Percentiles rank a stretch among this genome's conserved stretches.
Conservation (phyloP, 305 asterid genomes). For the Solanum aculeatissimum region DNA sequence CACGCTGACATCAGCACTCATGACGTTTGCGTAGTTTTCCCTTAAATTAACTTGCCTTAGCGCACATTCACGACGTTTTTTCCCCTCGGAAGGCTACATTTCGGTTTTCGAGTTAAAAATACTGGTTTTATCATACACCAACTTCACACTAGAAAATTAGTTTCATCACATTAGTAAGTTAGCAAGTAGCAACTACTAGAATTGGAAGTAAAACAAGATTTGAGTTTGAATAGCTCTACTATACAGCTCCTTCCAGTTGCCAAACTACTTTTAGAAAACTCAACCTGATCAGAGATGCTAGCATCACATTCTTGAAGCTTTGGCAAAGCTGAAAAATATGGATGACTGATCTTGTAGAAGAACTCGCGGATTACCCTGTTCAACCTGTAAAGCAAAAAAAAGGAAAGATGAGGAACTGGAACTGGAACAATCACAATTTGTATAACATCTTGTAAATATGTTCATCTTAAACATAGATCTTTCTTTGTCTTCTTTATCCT, state of each 20-base stretch:
- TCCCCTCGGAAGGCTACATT: not conserved
- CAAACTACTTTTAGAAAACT: not conserved
- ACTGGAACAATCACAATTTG: not conserved
- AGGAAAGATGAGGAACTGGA: not conserved
- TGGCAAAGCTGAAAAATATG: constrained; percentile 60
- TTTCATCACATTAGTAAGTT: not conserved
- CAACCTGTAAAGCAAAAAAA: constrained; percentile 35
- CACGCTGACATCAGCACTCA: too few relatives aligned
- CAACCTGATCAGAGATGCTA: not conserved
- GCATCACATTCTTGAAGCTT: constrained; percentile 61
- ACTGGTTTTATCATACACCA: not conserved
- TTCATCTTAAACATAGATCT: not conserved
- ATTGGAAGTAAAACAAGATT: not conserved
- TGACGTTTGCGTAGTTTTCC: too few relatives aligned
- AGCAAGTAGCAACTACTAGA: not conserved
- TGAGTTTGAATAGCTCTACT: not conserved
- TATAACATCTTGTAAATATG: not conserved
- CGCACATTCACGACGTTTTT: too few relatives aligned
- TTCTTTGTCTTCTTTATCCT: not conserved
- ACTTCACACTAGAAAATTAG: not conserved
- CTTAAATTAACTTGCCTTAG: too few relatives aligned
- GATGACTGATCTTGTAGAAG: constrained; percentile 50
- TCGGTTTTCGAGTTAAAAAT: not conserved
- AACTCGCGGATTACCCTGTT: constrained; percentile 70
- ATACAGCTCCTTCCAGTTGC: not conserved